Conservation (phyloP, 768 basidiomycete species). For the Leucosporidium yakuticum region DNA sequence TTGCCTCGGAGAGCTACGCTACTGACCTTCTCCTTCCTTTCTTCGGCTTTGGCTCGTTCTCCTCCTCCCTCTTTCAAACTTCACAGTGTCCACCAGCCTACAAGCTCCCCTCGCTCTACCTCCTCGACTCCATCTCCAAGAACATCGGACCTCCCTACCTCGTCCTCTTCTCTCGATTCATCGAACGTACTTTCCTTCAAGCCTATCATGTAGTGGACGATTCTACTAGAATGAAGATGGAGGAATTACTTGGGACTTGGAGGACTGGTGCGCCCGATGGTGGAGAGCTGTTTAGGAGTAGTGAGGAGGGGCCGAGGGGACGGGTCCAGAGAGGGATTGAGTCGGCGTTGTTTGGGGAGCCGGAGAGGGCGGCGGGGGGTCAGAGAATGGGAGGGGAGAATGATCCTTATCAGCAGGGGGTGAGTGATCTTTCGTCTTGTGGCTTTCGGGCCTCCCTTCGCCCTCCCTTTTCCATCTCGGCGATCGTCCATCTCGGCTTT, state of each 20-base stretch:
- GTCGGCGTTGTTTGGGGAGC: conserved; percentile 45
- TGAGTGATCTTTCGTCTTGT: not conserved
- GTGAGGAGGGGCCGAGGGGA: conserved; percentile 12
- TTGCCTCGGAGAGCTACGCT: not conserved
- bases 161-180: conserved; percentile 70
- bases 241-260: conserved; percentile 96
- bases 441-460: too few relatives aligned
- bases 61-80: not conserved
- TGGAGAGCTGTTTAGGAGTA: conserved; percentile 73
- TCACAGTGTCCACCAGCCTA: conserved; percentile 76
- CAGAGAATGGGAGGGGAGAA: not conserved
- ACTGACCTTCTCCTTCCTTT: not conserved
- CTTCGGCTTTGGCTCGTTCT: not conserved
- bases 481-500: not conserved
- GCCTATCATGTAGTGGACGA: conserved; percentile 68
- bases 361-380: conserved; percentile 1
- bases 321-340: conserved; percentile 78
- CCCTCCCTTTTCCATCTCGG: too few relatives aligned
- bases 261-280: conserved; percentile 73
- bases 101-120: conserved; percentile 89
- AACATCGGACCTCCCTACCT: conserved; percentile 92
- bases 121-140: conserved; percentile 94
- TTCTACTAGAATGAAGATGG: conserved; percentile 66
- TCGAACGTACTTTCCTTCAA: conserved; percentile 76
- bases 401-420: not conserved